Conservation (phyloP, 371 early-diverging fungal genomes). For the Actinomortierella wolfii region DNA sequence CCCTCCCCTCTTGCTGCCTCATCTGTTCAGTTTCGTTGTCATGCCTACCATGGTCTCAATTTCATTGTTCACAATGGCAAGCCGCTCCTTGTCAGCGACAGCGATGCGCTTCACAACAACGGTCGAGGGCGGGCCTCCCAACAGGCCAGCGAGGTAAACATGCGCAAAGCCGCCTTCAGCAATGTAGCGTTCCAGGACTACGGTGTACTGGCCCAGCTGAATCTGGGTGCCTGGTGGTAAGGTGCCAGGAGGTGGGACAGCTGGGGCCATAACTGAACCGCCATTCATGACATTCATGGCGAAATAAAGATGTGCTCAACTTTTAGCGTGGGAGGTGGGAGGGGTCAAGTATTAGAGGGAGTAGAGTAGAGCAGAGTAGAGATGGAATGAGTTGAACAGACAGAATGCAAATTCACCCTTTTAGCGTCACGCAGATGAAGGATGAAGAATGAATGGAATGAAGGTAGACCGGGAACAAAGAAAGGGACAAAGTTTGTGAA, state of each 20-base stretch:
- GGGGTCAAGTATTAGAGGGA: not conserved
- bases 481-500: not conserved
- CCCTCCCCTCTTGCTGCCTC: no score
- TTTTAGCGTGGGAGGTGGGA: not conserved
- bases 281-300: slow-evolving; percentile 20
- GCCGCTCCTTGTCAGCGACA: slow-evolving; percentile 69
- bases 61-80: slow-evolving; percentile 72
- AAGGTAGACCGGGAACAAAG: not conserved
- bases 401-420: no score
- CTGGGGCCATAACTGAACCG: slow-evolving; percentile 10
- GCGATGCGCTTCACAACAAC: slow-evolving; percentile 83
- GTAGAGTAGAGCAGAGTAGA: not conserved
- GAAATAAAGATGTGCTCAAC: not conserved
- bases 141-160: slow-evolving; percentile 79
- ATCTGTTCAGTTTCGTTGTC: no score
- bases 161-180: slow-evolving; percentile 83
- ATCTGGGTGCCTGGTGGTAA: slow-evolving; percentile 53
- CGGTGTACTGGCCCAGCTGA: slow-evolving; percentile 48
- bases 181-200: slow-evolving; percentile 52
- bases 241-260: slow-evolving; percentile 29
- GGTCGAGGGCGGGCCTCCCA: slow-evolving; percentile 41
- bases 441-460: not conserved
- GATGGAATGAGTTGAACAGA: not conserved
- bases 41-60: slow-evolving; percentile 74
- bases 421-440: no score